Base-by-base conservation (phyloP, 148 eudicot species). In the Oxyria digyna region DNA sequence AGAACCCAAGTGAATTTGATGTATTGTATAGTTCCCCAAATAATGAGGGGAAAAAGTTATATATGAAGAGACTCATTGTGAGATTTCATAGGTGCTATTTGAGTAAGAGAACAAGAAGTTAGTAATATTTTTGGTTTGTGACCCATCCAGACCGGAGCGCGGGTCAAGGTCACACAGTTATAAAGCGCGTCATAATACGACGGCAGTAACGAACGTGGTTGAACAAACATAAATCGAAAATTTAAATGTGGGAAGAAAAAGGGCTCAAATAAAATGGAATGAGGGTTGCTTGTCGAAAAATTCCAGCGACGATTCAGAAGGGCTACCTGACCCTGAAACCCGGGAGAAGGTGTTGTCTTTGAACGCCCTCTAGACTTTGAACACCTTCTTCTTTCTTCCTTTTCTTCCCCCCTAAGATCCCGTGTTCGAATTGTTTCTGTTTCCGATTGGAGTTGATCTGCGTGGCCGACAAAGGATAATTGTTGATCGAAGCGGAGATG, bases 401-500 rank as follows among this genome's bases (percentile, higher is more conserved):
- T 59, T 57, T 57, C 11, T 29, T 21, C 4, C 18, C 12, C 18
- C 64, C 35, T 15, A 31, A 59, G 29, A 10, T 29, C 35, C 38
- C 7, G 65, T 14, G n/a, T 59, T 59, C 10, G 8, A 31, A 27
- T 6, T 59, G 65, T 31, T 59, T 59, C 65, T 59, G 65, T 20
- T 29, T 59, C 65, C 38, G 37, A 10, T 59, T 59, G 12, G 65
- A 29, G 62, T 52, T 52, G 62, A 21, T 52, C 62, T 24, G 29
- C 9, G 13, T 52, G 62, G 62, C 14, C 14, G 13, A 52, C 14
- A 52, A 10, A 52, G 62, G 29, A 11, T 52, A 24, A 52, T 52
- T 15, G 65, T 29, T 35, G 18, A 57, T 13, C 13, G 65, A 1
- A 59, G 29, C 0, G 62, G 74, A 70, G 62, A 75, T 71, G 78